Conservation (phyloP, 352 stramenopile genomes). For the Phytophthora palmivora region DNA sequence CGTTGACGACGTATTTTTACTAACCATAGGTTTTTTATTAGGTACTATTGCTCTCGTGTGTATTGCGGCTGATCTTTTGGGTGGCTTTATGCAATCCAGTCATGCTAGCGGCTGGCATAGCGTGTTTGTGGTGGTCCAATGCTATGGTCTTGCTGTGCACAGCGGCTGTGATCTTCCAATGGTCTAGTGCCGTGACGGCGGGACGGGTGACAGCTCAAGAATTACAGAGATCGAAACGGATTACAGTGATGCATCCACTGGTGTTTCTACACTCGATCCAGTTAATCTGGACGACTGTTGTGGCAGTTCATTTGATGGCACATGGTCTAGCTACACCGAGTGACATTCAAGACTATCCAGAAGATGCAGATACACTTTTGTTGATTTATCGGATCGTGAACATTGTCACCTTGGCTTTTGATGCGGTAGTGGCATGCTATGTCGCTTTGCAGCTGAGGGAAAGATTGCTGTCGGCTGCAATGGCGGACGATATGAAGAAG, state of each 20-base stretch:
- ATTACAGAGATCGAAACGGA: conserved; percentile 52
- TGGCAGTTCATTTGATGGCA: conserved; percentile 43
- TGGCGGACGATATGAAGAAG: conserved; percentile 79
- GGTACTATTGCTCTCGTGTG: conserved; percentile 53
- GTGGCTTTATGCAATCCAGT: conserved; percentile 37
- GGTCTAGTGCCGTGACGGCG: conserved; percentile 62
- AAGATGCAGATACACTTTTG: conserved; percentile 34
- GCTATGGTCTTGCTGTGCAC: conserved; percentile 73
- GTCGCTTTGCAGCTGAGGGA: conserved; percentile 55
- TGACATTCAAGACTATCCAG: conserved; percentile 32
- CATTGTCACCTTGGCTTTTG: conserved; percentile 50
- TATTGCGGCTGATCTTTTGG: conserved; percentile 55
- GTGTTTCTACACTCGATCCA: conserved; percentile 67
- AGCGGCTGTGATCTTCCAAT: conserved; percentile 73
- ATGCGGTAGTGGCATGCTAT: conserved; percentile 49
- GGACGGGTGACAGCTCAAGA: conserved; percentile 59
- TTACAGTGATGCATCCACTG: conserved; percentile 62
- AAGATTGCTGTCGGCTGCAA: conserved; percentile 61
- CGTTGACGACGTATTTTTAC: conserved; percentile 6
- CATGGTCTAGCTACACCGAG: conserved; percentile 26
- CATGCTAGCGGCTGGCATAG: conserved; percentile 42
- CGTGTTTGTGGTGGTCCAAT: conserved; percentile 66
- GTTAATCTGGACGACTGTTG: conserved; percentile 43
- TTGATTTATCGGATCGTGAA: conserved; percentile 52
- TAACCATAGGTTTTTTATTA: conserved; percentile 22